Evolutionary conservation across 257 asterid species (phyloP).

Genomic region (Galeopsis tetrahit): DNA sequence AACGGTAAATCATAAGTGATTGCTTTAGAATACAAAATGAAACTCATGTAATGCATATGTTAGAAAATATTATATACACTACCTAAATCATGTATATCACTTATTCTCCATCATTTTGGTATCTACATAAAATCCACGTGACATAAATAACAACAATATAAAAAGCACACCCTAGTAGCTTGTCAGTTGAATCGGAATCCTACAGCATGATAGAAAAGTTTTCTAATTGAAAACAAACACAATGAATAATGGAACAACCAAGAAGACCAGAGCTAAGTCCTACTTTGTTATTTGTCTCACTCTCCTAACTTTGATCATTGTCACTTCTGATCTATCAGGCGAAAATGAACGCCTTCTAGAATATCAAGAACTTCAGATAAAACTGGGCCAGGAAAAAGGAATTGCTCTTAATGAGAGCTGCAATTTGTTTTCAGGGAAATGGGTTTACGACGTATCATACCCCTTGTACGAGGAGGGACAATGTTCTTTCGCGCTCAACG

Average conservation of each 20-base stretch:
- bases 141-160: background rate
- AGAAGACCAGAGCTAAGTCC: background rate
- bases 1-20: too few relatives aligned
- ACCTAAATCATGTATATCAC: background rate
- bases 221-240: background rate
- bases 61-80: background rate
- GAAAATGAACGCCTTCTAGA: background rate
- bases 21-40: too few relatives aligned
- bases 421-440: constrained; percentile 18
- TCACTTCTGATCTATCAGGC: background rate
- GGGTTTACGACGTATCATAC: constrained; percentile 13
- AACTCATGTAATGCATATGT: background rate
- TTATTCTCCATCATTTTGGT: background rate
- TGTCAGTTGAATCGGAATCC: background rate
- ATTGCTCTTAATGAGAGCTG: background rate
- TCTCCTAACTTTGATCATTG: background rate
- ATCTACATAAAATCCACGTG: background rate
- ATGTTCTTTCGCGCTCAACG: constrained; percentile 8
- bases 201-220: background rate
- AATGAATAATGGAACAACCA: background rate
- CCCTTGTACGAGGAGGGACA: constrained; percentile 21
- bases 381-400: background rate
- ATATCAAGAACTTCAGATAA: background rate
- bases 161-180: background rate
- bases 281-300: background rate